Conservation (phyloP, 1,284 basidiomycete species). For the Kalmanozyma brasiliensis region DNA sequence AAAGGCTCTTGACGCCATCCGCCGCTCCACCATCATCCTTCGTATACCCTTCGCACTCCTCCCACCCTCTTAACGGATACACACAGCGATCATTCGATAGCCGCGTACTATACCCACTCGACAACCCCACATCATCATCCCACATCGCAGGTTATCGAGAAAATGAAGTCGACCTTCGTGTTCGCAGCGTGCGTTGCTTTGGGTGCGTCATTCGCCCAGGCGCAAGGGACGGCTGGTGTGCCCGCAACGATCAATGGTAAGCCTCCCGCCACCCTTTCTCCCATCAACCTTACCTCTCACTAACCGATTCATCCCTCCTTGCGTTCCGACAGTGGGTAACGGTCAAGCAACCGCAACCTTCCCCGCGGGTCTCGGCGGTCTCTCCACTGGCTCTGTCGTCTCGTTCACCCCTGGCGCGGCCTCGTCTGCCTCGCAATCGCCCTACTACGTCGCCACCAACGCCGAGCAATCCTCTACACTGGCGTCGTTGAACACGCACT, state of each 20-base stretch:
- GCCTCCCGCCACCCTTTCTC: neutral
- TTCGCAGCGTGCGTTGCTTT: neutral
- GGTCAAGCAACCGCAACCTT: constrained; percentile 29
- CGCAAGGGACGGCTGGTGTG: constrained; percentile 30
- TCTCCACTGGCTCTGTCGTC: constrained; percentile 19
- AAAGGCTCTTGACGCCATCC: too few relatives aligned
- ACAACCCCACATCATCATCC: too few relatives aligned
- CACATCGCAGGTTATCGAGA: neutral
- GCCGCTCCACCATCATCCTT: too few relatives aligned
- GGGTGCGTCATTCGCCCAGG: constrained; percentile 1
- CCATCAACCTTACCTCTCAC: neutral
- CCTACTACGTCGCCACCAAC: constrained; percentile 42
- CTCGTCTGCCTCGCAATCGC: neutral
- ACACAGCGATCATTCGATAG: too few relatives aligned
- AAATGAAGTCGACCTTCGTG: constrained; percentile 12
- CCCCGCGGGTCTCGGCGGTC: constrained; percentile 27
- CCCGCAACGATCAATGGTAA: constrained; percentile 39
- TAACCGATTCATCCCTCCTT: neutral
- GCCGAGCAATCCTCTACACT: constrained; percentile 24
- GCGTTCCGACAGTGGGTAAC: constrained; percentile 23
- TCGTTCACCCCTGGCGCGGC: constrained; percentile 37
- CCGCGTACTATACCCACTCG: too few relatives aligned
- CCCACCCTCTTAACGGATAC: too few relatives aligned
- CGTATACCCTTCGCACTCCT: too few relatives aligned
- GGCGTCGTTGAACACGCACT: constrained; percentile 38